Base-by-base conservation (phyloP, 2,329 filamentous ascomycete genomes). In the Zalaria obscura region DNA sequence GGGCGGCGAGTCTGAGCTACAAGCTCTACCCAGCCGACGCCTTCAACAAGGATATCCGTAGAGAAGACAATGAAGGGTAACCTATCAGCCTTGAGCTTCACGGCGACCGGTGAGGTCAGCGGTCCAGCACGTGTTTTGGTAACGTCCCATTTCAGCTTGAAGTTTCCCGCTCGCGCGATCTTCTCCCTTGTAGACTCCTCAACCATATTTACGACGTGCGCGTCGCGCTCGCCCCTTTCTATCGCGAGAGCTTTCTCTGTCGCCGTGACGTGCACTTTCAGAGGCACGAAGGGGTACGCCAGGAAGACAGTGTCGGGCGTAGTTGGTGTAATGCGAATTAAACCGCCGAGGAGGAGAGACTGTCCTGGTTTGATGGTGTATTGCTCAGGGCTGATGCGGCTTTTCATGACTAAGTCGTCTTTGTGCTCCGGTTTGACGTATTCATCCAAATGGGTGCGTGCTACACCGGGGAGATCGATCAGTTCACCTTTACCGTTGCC, bases 11-110 rank as follows among this genome's bases (percentile, higher is more conserved):
- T 76, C 62, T 98, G 89, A 3, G 80, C 80, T 1, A 78, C 79
- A 34, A 98, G 61, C 61, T 98, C 91, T 2, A 98, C 73, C 83
- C 93, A 98, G 5, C 91, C 91, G 26, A 87, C 80, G 2, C 91
- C 87, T 58, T 96, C 89, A 39, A 98, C 78, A 9, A 98, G 66
- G 25, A 98, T 77, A 55, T 98, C 93, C 0, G 80, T 73, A 5
- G 81, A 77, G 45, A 91, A 70, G 2, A 96, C 77, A 9, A 75
- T 73, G 60, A 88, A 98, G 0, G 87, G 85, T 4, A 96, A 66
- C 10, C 69, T 65, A 2, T 84, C 77, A 0, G 81, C 71, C 42
- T 74, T 76, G 36, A 80, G 66, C 33, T 72, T 77, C 36, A 72
- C 72, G 2, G 75, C 82, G 39, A 73, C 68, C 25, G 36, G 46